Conservation (phyloP, 23 red algal genomes). For the Gracilaria gracilis region DNA sequence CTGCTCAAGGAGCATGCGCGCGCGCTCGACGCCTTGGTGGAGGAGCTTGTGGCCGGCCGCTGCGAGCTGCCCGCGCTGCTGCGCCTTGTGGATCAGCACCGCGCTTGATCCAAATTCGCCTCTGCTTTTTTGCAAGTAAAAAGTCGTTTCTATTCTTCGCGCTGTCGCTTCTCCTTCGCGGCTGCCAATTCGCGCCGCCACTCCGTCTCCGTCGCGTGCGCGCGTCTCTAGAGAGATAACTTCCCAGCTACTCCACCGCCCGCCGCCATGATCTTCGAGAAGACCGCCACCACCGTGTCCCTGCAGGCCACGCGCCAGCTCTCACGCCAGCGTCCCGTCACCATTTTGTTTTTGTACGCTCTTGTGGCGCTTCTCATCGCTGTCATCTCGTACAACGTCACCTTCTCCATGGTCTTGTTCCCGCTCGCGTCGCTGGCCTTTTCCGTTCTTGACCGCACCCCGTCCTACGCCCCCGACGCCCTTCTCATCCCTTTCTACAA, state of each 20-base stretch:
- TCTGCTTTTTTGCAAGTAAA: too few species aligned
- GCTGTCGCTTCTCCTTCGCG: too few species aligned
- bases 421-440: conserved; percentile 38
- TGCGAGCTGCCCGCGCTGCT: not conserved
- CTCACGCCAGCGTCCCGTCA: conserved; percentile 40
- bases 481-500: not conserved
- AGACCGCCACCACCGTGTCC: conserved; percentile 23
- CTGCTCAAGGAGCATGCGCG: conserved; percentile 33
- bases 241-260: too few species aligned
- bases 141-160: too few species aligned
- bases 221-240: too few species aligned
- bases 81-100: not conserved
- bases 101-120: too few species aligned
- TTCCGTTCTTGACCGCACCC: not conserved
- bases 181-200: too few species aligned
- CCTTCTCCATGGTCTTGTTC: conserved; percentile 38
- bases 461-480: not conserved
- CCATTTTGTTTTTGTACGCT: conserved; percentile 29
- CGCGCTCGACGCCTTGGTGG: conserved; percentile 6
- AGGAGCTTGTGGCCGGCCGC: not conserved
- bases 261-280: conserved; percentile 47
- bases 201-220: too few species aligned
- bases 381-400: conserved; percentile 41
- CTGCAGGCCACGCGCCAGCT: conserved; percentile 37
- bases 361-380: conserved; percentile 16